These are phyloP conservation scores for Tetrahymena borealis DNA, from an alignment of 73 alveolate genomes.

Conservation along the genomic window DNA sequence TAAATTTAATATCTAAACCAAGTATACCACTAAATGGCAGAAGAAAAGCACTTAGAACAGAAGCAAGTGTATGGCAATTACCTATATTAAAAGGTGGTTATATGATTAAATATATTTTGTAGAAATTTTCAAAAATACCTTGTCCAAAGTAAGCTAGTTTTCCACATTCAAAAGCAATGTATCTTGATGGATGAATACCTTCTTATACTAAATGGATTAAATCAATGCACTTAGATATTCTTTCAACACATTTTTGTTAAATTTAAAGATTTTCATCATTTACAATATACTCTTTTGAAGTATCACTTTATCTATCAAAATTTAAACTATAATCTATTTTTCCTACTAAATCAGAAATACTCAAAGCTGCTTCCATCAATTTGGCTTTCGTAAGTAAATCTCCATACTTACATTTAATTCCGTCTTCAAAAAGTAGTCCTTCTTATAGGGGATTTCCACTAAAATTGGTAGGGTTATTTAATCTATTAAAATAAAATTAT, in stretches of 20 bases:
- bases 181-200: background rate
- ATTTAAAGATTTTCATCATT: background rate
- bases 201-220: background rate
- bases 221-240: background rate
- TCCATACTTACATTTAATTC: background rate
- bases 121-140: background rate
- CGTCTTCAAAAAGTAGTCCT: background rate
- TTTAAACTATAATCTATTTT: background rate
- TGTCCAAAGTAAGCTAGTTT: background rate
- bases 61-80: background rate
- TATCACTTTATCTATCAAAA: background rate
- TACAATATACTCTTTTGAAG: background rate
- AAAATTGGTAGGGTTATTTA: background rate
- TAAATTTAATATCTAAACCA: background rate
- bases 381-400: background rate
- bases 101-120: background rate
- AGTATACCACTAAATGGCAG: background rate
- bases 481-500: background rate
- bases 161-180: background rate
- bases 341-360: background rate
- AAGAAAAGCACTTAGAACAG: background rate
- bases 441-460: background rate
- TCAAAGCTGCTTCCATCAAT: background rate
- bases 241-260: background rate
- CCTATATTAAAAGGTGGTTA: background rate